Percentiles rank a stretch among this genome's conserved stretches.
These are phyloP conservation scores for Asparagopsis taxiformis DNA, from an alignment of 31 red algal species.

Conservation along the genomic window DNA sequence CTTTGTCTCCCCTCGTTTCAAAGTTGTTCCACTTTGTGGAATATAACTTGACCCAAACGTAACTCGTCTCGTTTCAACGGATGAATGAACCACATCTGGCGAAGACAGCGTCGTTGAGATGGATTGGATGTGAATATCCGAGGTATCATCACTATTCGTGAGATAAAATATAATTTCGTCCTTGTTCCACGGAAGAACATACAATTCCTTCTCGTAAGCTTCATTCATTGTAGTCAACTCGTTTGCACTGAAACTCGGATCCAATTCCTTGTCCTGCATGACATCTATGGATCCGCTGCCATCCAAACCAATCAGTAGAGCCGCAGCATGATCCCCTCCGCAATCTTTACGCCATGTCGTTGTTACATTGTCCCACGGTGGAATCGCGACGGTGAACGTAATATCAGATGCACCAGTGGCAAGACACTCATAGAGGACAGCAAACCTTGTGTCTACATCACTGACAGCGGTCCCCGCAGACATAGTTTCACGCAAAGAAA, in stretches of 20 bases:
- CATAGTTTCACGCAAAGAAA: constrained; percentile 45
- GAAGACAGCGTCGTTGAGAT: constrained; percentile 66
- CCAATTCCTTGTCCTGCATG: constrained; percentile 62
- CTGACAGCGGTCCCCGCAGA: constrained; percentile 25
- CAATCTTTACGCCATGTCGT: constrained; percentile 72
- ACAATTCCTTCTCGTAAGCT: constrained; percentile 8
- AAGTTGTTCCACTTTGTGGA: constrained; percentile 22
- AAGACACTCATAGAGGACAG: constrained; percentile 62
- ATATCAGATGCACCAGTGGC: constrained; percentile 26
- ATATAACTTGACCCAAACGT: constrained; percentile 27
- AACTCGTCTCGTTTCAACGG: constrained; percentile 23
- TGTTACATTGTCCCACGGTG: constrained; percentile 83
- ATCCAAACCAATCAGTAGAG: constrained; percentile 55
- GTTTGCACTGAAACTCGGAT: constrained; percentile 41
- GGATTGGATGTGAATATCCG: constrained; percentile 72
- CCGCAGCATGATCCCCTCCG: constrained; percentile 53
- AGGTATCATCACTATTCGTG: constrained; percentile 65
- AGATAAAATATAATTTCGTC: constrained; percentile 51
- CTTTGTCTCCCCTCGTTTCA: constrained; percentile 45
- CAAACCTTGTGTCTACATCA: constrained; percentile 49
- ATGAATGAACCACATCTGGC: constrained; percentile 28
- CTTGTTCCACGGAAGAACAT: constrained; percentile 45
- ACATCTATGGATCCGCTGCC: constrained; percentile 48
- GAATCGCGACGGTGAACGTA: constrained; percentile 56
- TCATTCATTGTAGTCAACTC: constrained; percentile 37